phyloP scores from a whole-genome alignment of 176 grass and related monocot species.

The Triticum urartu region DNA sequence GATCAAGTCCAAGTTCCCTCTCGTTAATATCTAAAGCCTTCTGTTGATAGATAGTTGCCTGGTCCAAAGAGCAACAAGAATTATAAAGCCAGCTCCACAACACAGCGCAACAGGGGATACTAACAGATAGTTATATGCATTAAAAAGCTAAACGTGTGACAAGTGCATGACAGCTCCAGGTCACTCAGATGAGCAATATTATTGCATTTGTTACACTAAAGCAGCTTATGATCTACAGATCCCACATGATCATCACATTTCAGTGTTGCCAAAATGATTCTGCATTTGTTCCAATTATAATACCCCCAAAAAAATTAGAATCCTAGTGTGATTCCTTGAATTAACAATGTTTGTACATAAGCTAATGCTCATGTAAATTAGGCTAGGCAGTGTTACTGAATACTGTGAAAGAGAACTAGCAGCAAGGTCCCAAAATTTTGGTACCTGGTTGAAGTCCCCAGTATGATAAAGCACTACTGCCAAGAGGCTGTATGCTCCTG shows the following conservation, averaged over 20 bases:
- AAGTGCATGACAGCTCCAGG: neutral
- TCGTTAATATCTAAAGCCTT: conserved; percentile 99
- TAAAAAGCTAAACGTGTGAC: neutral
- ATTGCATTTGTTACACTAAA: conserved; percentile 23
- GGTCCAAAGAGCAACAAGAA: conserved; percentile 35
- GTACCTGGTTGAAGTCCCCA: conserved; percentile 98
- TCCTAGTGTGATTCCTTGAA: conserved; percentile 7
- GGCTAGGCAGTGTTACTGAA: neutral
- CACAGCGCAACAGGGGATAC: neutral
- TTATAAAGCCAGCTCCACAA: conserved; percentile 28
- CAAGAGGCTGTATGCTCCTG: conserved; percentile 97
- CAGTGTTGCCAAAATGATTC: conserved; percentile 2
- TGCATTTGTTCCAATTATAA: neutral
- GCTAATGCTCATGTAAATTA: neutral
- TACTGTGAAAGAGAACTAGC: conserved; percentile 5
- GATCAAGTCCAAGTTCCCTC: conserved; percentile 98
- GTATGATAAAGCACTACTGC: conserved; percentile 99
- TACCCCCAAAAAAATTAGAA: neutral
- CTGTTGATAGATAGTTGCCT: conserved; percentile 99
- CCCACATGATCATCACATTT: conserved; percentile 18
- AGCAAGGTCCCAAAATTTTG: conserved; percentile 22
- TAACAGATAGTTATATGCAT: neutral
- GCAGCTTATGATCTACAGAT: conserved; percentile 24
- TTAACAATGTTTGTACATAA: conserved; percentile 21
- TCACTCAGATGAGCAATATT: conserved; percentile 2